Conservation (phyloP, 1,139 yeast genomes). For the Suhomyces bribrorum region DNA sequence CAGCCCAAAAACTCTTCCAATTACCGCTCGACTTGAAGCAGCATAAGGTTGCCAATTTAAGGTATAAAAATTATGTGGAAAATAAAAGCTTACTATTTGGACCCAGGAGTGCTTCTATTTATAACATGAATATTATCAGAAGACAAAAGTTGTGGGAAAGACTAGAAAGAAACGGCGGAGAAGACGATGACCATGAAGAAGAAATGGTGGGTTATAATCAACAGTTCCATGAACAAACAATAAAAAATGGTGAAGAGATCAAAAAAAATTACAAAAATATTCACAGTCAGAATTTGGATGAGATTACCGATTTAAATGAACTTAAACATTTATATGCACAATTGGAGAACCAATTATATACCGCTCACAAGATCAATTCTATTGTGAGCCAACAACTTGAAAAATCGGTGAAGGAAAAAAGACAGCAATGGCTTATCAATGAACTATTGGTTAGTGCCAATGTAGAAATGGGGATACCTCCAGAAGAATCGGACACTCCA, state of each 20-base stretch:
- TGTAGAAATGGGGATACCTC: slow-evolving; percentile 40
- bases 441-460: slow-evolving; percentile 60
- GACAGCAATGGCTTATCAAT: slow-evolving; percentile 55
- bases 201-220: slow-evolving; percentile 8
- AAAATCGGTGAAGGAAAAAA: slow-evolving; percentile 35
- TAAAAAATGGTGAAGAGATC: slow-evolving; percentile 8
- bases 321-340: slow-evolving; percentile 23
- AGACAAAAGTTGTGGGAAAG: slow-evolving; percentile 16
- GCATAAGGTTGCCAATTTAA: slow-evolving; percentile 33
- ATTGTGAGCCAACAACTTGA: slow-evolving; percentile 46
- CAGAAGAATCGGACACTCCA: slow-evolving; percentile 19
- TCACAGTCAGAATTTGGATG: slow-evolving; percentile 17
- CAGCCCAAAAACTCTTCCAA: slow-evolving; percentile 18
- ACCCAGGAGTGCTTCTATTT: slow-evolving; percentile 5
- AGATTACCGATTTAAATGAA: slow-evolving; percentile 19
- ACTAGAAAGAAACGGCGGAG: slow-evolving; percentile 11
- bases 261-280: slow-evolving; percentile 8
- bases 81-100: slow-evolving; percentile 9
- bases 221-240: slow-evolving; percentile 10
- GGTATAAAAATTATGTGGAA: slow-evolving; percentile 31
- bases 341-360: slow-evolving; percentile 27
- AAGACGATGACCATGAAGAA: slow-evolving; percentile 11
- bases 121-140: slow-evolving; percentile 16
- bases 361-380: slow-evolving; percentile 52
- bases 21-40: slow-evolving; percentile 40